Evolutionary conservation across 495 filamentous ascomycete genomes (phyloP).

Genomic region (Trypethelium eluteriae): DNA sequence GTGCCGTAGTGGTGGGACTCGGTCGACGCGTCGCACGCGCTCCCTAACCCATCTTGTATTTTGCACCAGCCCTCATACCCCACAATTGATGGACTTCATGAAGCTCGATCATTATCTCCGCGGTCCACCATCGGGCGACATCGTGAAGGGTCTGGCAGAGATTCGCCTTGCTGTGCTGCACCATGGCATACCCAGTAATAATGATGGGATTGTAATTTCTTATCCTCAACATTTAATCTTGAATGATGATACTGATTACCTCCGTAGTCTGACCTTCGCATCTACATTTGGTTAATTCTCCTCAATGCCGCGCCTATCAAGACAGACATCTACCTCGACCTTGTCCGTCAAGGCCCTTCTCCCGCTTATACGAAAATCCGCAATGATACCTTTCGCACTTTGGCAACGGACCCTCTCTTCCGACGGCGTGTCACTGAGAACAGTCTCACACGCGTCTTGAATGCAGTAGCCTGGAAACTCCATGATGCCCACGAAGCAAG

Average conservation of each 20-base stretch:
- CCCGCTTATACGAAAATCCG: conserved; percentile 95
- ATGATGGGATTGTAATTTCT: conserved; percentile 78
- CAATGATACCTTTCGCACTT: conserved; percentile 93
- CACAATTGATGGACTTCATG: conserved; percentile 34
- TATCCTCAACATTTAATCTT: background rate
- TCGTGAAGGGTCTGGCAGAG: conserved; percentile 59
- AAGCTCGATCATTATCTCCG: conserved; percentile 54
- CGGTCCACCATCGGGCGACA: conserved; percentile 63
- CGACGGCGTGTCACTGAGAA: conserved; percentile 91
- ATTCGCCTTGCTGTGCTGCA: conserved; percentile 69
- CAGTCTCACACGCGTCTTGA: conserved; percentile 88
- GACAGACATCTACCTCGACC: conserved; percentile 78
- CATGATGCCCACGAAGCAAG: conserved; percentile 61
- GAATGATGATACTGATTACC: conserved; percentile 16
- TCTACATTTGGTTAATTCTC: conserved; percentile 92
- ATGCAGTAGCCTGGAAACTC: conserved; percentile 89
- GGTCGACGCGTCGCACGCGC: conserved; percentile 2
- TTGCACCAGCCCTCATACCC: background rate
- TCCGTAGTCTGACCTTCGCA: conserved; percentile 74
- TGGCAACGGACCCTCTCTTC: conserved; percentile 93
- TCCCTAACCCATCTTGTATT: background rate
- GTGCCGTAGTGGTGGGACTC: background rate
- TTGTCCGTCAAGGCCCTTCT: conserved; percentile 87
- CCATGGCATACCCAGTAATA: conserved; percentile 70
- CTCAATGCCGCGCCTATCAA: conserved; percentile 74